Evolutionary conservation across 2,329 filamentous ascomycete genomes (phyloP).

Genomic region (Cercospora brassicicola): DNA sequence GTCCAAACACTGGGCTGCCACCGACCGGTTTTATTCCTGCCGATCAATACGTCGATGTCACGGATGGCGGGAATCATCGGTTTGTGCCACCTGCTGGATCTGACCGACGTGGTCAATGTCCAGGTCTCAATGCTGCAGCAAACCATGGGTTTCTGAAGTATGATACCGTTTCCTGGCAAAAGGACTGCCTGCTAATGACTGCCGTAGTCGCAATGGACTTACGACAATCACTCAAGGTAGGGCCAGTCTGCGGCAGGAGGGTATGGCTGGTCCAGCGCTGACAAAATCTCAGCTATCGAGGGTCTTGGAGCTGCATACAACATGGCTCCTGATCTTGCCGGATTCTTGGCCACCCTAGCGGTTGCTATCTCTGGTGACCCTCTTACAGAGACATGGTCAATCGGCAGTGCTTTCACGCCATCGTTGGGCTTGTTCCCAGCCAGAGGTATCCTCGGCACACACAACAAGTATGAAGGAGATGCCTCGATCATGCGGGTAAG

Average conservation of each 20-base stretch:
- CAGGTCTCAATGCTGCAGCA: no score
- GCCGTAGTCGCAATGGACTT: no score
- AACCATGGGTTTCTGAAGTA: no score
- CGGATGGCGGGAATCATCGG: no score
- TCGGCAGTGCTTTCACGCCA: neutral
- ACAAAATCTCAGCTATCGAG: neutral
- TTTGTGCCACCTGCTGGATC: no score
- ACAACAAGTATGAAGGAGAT: neutral
- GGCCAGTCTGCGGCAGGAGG: neutral
- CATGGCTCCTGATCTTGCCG: constrained; percentile 2
- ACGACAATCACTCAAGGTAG: no score
- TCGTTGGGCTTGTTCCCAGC: neutral
- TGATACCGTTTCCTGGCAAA: no score
- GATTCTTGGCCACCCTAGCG: neutral
- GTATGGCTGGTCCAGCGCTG: neutral
- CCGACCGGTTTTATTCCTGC: no score
- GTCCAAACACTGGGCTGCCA: no score
- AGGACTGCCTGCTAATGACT: no score
- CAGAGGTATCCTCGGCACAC: neutral
- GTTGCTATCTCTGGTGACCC: constrained; percentile 23
- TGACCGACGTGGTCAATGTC: no score
- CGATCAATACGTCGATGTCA: no score
- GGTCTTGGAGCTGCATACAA: neutral
- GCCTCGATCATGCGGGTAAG: neutral
- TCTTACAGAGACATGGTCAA: neutral